Conservation (phyloP, 2,329 filamentous ascomycete species). For the Fusarium annulatum region DNA sequence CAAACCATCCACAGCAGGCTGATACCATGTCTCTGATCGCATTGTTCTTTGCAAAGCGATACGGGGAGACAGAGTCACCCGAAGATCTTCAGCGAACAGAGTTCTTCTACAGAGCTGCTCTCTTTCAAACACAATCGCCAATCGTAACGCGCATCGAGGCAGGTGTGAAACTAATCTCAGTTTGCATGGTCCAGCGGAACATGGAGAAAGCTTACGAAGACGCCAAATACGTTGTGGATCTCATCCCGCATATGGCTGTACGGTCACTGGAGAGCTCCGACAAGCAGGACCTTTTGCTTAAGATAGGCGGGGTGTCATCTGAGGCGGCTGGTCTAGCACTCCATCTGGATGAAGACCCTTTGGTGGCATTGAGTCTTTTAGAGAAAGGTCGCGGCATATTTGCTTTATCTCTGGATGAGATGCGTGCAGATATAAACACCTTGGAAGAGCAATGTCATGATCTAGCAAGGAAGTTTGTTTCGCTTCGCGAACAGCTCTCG, state of each 20-base stretch:
- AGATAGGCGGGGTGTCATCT: neutral
- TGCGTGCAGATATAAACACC: neutral
- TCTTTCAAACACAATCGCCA: neutral
- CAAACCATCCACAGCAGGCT: neutral
- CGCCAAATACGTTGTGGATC: neutral
- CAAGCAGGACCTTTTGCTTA: neutral
- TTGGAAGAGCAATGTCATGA: neutral
- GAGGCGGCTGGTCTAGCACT: neutral
- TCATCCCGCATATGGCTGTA: neutral
- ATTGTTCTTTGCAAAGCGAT: neutral
- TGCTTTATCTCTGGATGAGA: neutral
- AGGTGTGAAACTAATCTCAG: neutral
- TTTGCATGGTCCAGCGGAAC: neutral
- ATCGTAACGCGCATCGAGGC: neutral
- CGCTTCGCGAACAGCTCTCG: neutral
- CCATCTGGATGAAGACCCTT: neutral
- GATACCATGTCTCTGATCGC: neutral
- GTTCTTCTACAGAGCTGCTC: neutral
- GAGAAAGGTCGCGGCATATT: neutral
- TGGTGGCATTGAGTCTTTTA: neutral
- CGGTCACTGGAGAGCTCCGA: neutral
- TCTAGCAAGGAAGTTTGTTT: neutral
- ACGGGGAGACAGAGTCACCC: neutral
- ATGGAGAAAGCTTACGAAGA: neutral
- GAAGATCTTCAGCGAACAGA: neutral